phyloP scores from a whole-genome alignment of 1,284 basidiomycete genomes.

The Heterobasidion occidentale region DNA sequence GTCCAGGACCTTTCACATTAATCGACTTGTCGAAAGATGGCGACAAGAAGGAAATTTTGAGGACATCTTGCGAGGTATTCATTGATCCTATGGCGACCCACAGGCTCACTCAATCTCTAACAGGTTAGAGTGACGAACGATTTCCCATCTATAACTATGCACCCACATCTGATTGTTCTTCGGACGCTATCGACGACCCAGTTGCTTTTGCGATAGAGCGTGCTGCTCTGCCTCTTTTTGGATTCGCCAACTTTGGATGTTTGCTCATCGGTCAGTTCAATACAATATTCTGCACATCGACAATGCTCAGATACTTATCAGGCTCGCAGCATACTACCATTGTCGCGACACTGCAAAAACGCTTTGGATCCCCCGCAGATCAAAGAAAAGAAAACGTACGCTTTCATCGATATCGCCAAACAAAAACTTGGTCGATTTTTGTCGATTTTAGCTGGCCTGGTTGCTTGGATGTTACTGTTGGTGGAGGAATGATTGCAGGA shows the following conservation, averaged over 20 bases:
- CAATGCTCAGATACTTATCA: neutral
- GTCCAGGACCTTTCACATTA: neutral
- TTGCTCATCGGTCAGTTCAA: slow-evolving; percentile 27
- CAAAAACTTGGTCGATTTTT: neutral
- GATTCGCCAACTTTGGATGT: slow-evolving; percentile 33
- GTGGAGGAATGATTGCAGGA: slow-evolving; percentile 32
- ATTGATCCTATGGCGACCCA: neutral
- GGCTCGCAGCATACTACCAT: slow-evolving; percentile 15
- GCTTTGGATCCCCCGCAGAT: slow-evolving; percentile 34
- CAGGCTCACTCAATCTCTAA: neutral
- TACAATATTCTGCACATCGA: no score
- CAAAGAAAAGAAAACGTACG: slow-evolving; percentile 31
- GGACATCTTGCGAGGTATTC: slow-evolving; percentile 1
- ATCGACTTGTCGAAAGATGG: neutral
- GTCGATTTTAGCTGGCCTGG: slow-evolving; percentile 28
- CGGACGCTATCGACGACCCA: slow-evolving; percentile 6
- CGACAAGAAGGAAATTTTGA: neutral
- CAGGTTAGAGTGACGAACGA: slow-evolving; percentile 24
- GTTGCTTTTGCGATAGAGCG: slow-evolving; percentile 34
- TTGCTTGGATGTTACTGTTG: slow-evolving; percentile 32
- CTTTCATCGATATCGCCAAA: neutral
- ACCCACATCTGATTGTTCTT: neutral
- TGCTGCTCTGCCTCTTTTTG: slow-evolving; percentile 34
- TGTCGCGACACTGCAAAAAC: slow-evolving; percentile 16
- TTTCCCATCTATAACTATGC: slow-evolving; percentile 19